Conservation (phyloP, 306 rosid genomes). For the Pterocarpus santalinus region DNA sequence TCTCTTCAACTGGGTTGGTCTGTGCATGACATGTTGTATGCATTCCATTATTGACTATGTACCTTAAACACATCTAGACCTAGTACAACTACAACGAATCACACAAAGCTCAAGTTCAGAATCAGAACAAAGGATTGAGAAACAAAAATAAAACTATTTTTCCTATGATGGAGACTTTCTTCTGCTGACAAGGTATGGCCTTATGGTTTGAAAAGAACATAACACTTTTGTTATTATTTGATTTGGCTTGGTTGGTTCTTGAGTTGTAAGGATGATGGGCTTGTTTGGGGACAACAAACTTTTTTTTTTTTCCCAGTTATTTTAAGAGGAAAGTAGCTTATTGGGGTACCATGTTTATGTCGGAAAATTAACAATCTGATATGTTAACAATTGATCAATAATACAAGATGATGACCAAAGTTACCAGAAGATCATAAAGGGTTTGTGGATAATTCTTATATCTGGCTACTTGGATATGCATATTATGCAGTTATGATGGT, state of each 20-base stretch:
- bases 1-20: background rate
- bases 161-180: background rate
- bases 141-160: too few relatives aligned
- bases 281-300: background rate
- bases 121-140: background rate
- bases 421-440: background rate
- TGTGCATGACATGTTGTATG: background rate
- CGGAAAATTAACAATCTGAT: background rate
- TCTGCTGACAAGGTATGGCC: conserved; percentile 18
- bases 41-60: background rate
- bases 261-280: conserved; percentile 1
- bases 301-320: background rate
- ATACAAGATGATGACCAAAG: background rate
- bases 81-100: background rate
- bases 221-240: background rate
- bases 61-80: background rate
- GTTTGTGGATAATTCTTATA: background rate
- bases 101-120: background rate
- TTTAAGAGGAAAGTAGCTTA: background rate
- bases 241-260: conserved; percentile 25
- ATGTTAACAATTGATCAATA: background rate
- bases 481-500: background rate
- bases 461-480: background rate
- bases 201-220: background rate
- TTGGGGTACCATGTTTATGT: background rate